Conservation (phyloP, 768 basidiomycete genomes). For the Rhizopogon salebrosus region DNA sequence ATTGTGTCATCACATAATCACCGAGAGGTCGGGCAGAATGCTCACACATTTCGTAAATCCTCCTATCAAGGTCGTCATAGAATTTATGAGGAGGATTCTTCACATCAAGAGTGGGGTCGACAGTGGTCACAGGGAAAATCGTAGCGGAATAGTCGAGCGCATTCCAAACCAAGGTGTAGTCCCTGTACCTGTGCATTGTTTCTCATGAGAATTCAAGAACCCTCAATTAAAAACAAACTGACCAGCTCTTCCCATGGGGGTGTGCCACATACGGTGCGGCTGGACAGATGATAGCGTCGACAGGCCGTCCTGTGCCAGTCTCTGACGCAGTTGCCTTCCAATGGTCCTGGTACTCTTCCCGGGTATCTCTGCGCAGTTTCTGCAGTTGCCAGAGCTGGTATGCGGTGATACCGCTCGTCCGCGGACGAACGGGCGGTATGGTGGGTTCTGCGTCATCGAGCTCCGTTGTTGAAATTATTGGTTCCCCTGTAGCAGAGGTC, state of each 20-base stretch:
- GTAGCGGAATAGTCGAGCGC: conserved; percentile 57
- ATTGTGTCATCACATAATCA: conserved; percentile 1
- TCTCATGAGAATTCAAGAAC: conserved; percentile 1
- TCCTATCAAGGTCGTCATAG: conserved; percentile 40
- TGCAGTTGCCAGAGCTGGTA: conserved; percentile 70
- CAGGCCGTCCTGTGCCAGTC: conserved; percentile 66
- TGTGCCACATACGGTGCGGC: conserved; percentile 54
- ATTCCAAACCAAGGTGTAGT: conserved; percentile 63
- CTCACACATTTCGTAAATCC: conserved; percentile 51
- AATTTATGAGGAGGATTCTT: conserved; percentile 42
- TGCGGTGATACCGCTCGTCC: conserved; percentile 34
- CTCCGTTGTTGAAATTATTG: conserved; percentile 44
- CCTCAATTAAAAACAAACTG: conserved; percentile 11
- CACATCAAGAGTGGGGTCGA: conserved; percentile 49
- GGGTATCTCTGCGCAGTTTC: conserved; percentile 36
- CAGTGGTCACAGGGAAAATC: conserved; percentile 58
- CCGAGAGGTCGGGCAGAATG: background rate
- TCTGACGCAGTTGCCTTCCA: conserved; percentile 49
- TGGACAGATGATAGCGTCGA: conserved; percentile 72
- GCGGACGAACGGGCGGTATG: conserved; percentile 19
- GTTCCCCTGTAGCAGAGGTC: conserved; percentile 44
- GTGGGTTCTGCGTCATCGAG: conserved; percentile 23
- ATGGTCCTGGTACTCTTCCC: conserved; percentile 52
- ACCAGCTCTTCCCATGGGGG: conserved; percentile 59
- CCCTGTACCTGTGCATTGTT: conserved; percentile 30